A percentile compares a stretch with the other conserved stretches of the same genome.
Evolutionary conservation across 345 rosid species (phyloP).

Genomic region (Eucalyptus decipiens): DNA sequence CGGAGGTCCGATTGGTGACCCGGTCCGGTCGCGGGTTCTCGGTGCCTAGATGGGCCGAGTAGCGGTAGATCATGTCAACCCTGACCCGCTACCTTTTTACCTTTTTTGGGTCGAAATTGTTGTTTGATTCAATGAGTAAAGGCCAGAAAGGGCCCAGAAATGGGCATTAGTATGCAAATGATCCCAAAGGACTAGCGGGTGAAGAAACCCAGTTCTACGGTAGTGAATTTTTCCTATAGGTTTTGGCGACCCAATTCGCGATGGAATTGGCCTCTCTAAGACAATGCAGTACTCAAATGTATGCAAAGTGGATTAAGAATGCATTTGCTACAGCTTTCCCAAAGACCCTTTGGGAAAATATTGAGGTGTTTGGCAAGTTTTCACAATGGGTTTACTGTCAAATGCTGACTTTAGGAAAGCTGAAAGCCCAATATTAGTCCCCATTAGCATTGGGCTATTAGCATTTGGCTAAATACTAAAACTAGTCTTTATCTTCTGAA

Average conservation of each 20-base stretch:
- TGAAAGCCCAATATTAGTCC: no score
- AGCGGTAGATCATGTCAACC: not conserved
- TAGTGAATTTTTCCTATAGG: not conserved
- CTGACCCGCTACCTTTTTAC: not conserved
- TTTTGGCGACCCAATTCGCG: not conserved
- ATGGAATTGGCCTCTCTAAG: not conserved
- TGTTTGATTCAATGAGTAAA: not conserved
- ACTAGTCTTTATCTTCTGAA: no score
- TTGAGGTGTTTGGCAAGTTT: no score
- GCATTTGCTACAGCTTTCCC: no score
- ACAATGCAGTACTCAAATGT: not conserved
- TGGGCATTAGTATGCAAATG: not conserved
- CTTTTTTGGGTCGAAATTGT: not conserved
- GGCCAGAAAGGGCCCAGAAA: not conserved
- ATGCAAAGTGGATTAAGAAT: not conserved
- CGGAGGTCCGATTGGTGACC: not conserved
- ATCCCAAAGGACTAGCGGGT: not conserved
- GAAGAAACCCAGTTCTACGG: not conserved
- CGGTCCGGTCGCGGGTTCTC: not conserved
- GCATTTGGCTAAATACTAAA: no score
- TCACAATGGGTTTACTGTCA: rapidly evolving
- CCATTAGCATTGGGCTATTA: no score
- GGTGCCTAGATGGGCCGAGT: not conserved
- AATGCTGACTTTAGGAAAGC: no score
- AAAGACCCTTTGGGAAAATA: no score